Conservation (phyloP, 2,329 filamentous ascomycete genomes). For the Ascosphaera apis region DNA sequence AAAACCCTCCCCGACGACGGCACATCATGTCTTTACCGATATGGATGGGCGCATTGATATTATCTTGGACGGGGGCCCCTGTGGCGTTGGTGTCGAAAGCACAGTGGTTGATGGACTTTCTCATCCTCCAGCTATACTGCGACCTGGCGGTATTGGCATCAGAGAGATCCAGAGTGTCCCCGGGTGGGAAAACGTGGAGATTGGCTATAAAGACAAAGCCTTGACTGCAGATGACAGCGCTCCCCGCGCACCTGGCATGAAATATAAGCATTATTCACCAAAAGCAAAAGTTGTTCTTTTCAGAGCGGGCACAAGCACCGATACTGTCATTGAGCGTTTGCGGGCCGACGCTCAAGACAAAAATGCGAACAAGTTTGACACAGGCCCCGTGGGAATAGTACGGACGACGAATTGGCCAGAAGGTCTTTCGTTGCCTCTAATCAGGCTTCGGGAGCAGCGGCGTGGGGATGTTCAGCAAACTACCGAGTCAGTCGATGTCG, state of each 20-base stretch:
- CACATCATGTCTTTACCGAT: slow-evolving; percentile 73
- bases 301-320: slow-evolving; percentile 28
- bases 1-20: slow-evolving; percentile 73
- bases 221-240: slow-evolving; percentile 20
- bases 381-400: slow-evolving; percentile 10
- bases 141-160: slow-evolving; percentile 70
- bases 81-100: slow-evolving; percentile 78
- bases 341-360: slow-evolving; percentile 9
- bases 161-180: slow-evolving; percentile 49
- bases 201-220: slow-evolving; percentile 57
- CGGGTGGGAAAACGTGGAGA: slow-evolving; percentile 60
- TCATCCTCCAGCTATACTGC: slow-evolving; percentile 54
- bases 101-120: slow-evolving; percentile 86
- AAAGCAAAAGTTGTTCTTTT: slow-evolving; percentile 69
- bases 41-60: slow-evolving; percentile 59
- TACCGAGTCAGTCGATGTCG: no score
- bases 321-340: slow-evolving; percentile 12
- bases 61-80: slow-evolving; percentile 73
- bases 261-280: slow-evolving; percentile 94
- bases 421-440: slow-evolving; percentile 2
- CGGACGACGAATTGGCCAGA: slow-evolving; percentile 13
- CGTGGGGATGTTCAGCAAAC: no score
- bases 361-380: slow-evolving; percentile 4
- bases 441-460: no score
- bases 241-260: slow-evolving; percentile 88